Conservation (phyloP, 1,284 basidiomycete species). For the Pterulicium gracile region DNA sequence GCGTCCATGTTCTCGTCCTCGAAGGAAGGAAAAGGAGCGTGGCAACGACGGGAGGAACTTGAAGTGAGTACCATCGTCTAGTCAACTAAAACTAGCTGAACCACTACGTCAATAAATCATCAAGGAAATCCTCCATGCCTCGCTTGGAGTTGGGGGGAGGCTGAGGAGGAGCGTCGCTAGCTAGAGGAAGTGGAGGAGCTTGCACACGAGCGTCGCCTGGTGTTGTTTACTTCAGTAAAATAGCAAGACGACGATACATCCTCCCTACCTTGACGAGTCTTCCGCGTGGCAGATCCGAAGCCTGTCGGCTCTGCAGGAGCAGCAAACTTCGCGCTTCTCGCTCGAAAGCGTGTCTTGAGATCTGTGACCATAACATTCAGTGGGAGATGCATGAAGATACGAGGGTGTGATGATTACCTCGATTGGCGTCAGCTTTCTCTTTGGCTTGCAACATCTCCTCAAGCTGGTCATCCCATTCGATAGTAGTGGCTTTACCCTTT, state of each 20-base stretch:
- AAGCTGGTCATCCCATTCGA: conserved; percentile 56
- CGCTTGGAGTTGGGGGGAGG: not conserved
- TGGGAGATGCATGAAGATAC: no score
- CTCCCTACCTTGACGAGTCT: not conserved
- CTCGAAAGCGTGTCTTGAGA: conserved; percentile 1
- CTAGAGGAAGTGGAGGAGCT: not conserved
- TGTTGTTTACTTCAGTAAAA: not conserved
- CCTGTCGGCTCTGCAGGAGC: not conserved
- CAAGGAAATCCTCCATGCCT: not conserved
- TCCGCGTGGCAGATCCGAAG: not conserved
- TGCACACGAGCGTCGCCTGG: not conserved
- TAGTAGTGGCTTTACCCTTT: conserved; percentile 53
- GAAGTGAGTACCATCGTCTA: no score
- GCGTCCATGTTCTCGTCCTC: no score
- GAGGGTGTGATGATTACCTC: no score
- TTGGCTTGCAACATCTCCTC: conserved; percentile 60
- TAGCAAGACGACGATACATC: not conserved
- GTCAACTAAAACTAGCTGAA: no score
- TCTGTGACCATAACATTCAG: not conserved
- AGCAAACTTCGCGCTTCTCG: not conserved
- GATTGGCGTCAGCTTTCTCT: conserved; percentile 55
- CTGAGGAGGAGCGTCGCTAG: not conserved
- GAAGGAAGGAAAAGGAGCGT: no score
- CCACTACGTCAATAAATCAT: not conserved
- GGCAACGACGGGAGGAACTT: no score